Evolutionary conservation across 768 basidiomycete species (phyloP), one percentile per base, ranked within the genome.

Genomic region (Auriscalpium vulgare): DNA sequence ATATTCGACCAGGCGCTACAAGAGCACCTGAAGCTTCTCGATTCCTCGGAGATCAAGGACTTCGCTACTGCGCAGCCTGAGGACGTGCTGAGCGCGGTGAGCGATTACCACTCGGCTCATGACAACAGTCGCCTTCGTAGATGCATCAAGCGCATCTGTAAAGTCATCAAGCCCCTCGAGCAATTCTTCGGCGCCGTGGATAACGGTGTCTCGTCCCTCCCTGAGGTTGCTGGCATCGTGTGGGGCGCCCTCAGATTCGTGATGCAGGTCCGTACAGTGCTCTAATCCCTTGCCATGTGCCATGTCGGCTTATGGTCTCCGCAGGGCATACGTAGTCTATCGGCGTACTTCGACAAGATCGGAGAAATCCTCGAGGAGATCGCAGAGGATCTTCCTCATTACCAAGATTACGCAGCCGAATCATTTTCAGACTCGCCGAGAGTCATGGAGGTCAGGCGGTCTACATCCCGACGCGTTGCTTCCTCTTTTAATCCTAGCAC

Each of bases 201-300:
- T 37, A 48, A 43, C 21, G 10, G 47, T 10, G 47, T 38, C 7
- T 47, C 19, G 11, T 55, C 54, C n/a, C 21, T 38, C 5, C 54
- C 47, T 14, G 46, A 49, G 29, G 16, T 48, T 40, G 54, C 46
- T 16, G 47, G 21, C 21, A 48, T 55, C 37, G 54, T 50, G 19
- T 55, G 47, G 23, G 54, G 54, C 8, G 54, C 54, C 10, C 54
- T 55, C n/a, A 47, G 37, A 19, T 55, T 55, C 34, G 40, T 50
- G n/a, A 8, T 55, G 23, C 47, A 49, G 37, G 54, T 55, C 17
- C 16, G 29, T 8, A 11, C 1, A 2, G 4, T 10, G 3, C 13
- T 8, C n/a, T n/a, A n/a, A n/a, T n/a, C n/a, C n/a, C n/a, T n/a
- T n/a, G n/a, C n/a, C n/a, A n/a, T 47, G 16, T 11, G 13, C n/a